Evolutionary conservation across 2,329 filamentous ascomycete species (phyloP), one percentile per base, ranked within the genome.

Genomic region (Fonsecaea monophora): DNA sequence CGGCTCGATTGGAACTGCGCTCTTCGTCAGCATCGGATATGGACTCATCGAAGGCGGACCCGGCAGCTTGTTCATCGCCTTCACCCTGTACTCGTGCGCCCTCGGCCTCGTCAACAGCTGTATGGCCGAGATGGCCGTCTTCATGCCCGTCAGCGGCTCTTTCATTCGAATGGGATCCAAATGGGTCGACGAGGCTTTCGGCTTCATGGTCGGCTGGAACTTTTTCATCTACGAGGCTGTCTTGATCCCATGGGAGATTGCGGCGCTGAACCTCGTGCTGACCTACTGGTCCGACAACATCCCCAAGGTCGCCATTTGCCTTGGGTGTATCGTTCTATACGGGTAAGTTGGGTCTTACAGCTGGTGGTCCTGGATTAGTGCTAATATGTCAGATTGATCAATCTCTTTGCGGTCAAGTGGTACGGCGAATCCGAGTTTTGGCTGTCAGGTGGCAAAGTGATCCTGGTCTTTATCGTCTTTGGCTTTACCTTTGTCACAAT

Each of bases 401-500:
- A 92, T 72, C 71, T 91, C 53, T 78, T 91, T 64, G 87, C 87
- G 0, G 88, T 91, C 25, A 82, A 86, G 65, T 89, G 83, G 80
- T 91, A 89, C 64, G 89, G 89, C 48, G 88, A 90, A 75, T 84
- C 86, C 0, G 90, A 77, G 89, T 15, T 96, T 74, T 85, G 86
- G 79, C 86, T 89, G n/a, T 88, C 91, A 1, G 76, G 90, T 1
- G 87, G 87, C 61, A 91, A 91, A 75, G 84, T 91, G 1, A 70
- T 91, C 1, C 81, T 91, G 58, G 89, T 90, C 67, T 76, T 91
- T 34, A 88, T 85, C 0, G 57, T 77, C 15, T 89, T 94, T 68
- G 90, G 89, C 64, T 92, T 91, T 79, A 93, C 92, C 12, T 91
- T 95, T 73, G 83, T 95, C 69, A 87, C 89, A 66, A 94, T 94